Evolutionary conservation across 306 rosid species (phyloP), one percentile per base, ranked within the genome.

Genomic region (Neltuma alba): DNA sequence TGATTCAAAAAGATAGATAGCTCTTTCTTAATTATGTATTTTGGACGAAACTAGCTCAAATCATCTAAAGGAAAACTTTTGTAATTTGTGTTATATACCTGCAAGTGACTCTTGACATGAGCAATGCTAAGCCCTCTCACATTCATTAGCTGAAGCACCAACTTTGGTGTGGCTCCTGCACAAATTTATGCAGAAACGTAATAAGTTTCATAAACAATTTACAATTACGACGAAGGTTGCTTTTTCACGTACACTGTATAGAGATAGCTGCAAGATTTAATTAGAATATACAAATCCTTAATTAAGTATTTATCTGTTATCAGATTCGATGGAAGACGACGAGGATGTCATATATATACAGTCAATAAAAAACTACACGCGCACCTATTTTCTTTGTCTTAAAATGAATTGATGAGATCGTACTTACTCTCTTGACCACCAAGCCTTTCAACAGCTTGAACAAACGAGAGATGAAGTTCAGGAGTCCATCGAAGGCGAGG

Each of bases 81-180:
- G n/a, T 21, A 55, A 33, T 64, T 15, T 15, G 20, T 28, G 16
- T 55, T 42, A 55, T 23, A 10, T 48, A 90, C 98, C 97, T 92
- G 98, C 91, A 94, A 88, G 81, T 94, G 98, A 80, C 97, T 92
- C 93, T 94, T 94, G 73, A 92, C 92, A 86, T 94, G 98, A 63
- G 97, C 91, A 73, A 94, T 92, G 86, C 94, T 92, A 36, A 94
- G 94, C 64, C 97, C 97, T 88, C 90, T 87, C 73, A 92, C 97
- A 80, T 91, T 92, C 98, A 94, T 94, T 40, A 92, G 87, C 85
- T 94, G 97, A 75, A 89, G 94, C 76, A 94, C 91, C 81, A 83
- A 83, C 73, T 94, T 94, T 25, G 98, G 98, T 38, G 98, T 92
- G 68, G 98, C 98, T 86, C 93, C 98, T 94, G 81, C 79, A 69